These are phyloP conservation scores for Annulohypoxylon truncatum DNA, from an alignment of 2,329 filamentous ascomycete species.

Conservation along the genomic window DNA sequence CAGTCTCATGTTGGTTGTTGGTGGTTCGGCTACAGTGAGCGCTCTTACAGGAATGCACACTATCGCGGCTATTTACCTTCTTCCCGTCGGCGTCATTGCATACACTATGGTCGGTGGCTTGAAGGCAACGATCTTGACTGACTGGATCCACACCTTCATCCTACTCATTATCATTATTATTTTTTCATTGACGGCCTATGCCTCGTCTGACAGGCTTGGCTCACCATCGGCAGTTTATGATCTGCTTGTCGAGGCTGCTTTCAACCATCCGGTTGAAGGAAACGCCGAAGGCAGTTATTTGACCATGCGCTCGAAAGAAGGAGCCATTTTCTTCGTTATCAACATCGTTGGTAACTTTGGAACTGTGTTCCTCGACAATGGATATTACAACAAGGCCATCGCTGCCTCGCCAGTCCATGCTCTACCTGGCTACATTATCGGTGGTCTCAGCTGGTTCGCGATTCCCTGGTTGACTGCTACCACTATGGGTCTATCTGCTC, in stretches of 20 bases:
- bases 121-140: slow-evolving; percentile 88
- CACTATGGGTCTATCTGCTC: slow-evolving; percentile 84
- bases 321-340: slow-evolving; percentile 91
- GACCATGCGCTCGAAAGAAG: slow-evolving; percentile 85
- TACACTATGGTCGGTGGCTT: slow-evolving; percentile 69
- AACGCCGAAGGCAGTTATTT: slow-evolving; percentile 86
- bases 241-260: slow-evolving; percentile 74
- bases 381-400: slow-evolving; percentile 95
- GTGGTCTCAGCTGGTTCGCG: slow-evolving; percentile 89
- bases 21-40: slow-evolving; percentile 79
- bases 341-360: slow-evolving; percentile 88
- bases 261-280: slow-evolving; percentile 78
- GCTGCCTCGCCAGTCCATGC: slow-evolving; percentile 87
- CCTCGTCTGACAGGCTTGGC: slow-evolving; percentile 76
- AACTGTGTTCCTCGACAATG: slow-evolving; percentile 87
- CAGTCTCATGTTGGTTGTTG: slow-evolving; percentile 88
- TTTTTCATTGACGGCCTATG: slow-evolving; percentile 85
- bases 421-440: slow-evolving; percentile 87
- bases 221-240: slow-evolving; percentile 84
- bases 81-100: slow-evolving; percentile 82
- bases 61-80: slow-evolving; percentile 83
- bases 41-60: slow-evolving; percentile 80
- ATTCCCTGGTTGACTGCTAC: slow-evolving; percentile 92
- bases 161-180: slow-evolving; percentile 86
- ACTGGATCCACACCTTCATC: slow-evolving; percentile 88